phyloP scores from a whole-genome alignment of 2,329 filamentous ascomycete species.

The Calonectria honghensis region DNA sequence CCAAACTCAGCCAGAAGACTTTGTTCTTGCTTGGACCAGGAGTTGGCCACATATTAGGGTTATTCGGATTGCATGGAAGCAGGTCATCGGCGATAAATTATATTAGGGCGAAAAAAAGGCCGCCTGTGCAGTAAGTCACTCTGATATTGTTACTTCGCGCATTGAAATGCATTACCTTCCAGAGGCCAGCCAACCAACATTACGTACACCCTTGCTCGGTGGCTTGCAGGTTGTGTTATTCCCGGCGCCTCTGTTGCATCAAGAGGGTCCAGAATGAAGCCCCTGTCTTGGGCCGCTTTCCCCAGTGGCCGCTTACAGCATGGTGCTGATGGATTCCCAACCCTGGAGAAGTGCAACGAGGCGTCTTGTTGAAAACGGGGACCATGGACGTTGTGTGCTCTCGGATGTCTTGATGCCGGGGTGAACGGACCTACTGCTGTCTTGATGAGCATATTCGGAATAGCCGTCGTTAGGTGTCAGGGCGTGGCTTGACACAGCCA shows the following conservation, averaged over 20 bases:
- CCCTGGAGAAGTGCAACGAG: conserved; percentile 7
- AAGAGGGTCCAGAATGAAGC: conserved; percentile 25
- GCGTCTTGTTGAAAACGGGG: background rate
- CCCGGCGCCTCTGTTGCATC: conserved; percentile 11
- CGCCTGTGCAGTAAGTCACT: background rate
- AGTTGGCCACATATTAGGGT: background rate
- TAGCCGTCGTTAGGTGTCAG: background rate
- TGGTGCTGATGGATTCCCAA: conserved; percentile 7
- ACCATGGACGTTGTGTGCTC: background rate
- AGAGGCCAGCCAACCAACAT: conserved; percentile 4
- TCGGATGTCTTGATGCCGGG: conserved; percentile 13
- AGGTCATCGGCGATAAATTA: background rate
- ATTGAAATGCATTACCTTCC: background rate
- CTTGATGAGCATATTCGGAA: background rate
- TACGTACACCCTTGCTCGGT: conserved; percentile 24
- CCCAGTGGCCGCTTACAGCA: conserved; percentile 13
- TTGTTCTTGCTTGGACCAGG: background rate
- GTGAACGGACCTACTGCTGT: background rate
- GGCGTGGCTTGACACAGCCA: conserved; percentile 2
- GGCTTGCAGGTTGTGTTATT: conserved; percentile 12
- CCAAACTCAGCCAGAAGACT: conserved; percentile 59
- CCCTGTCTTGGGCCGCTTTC: conserved; percentile 11
- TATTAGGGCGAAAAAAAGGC: background rate
- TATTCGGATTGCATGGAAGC: background rate
- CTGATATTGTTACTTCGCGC: background rate